Evolutionary conservation across 768 basidiomycete species (phyloP).

Genomic region (Asterophora lycoperdoides): DNA sequence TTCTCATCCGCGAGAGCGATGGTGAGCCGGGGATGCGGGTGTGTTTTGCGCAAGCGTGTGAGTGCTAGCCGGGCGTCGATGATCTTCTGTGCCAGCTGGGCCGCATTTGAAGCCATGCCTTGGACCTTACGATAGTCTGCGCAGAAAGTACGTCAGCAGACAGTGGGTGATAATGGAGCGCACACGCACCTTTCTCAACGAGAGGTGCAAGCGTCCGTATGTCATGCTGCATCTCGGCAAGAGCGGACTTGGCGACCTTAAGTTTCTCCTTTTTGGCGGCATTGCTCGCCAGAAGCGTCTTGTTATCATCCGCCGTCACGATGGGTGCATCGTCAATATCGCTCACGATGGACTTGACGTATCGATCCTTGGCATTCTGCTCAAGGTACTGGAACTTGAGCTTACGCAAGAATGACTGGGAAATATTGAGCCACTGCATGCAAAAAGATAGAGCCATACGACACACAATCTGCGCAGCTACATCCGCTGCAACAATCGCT

Average conservation of each 20-base stretch:
- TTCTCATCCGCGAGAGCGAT: slow-evolving; percentile 68
- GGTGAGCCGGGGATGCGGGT: slow-evolving; percentile 78
- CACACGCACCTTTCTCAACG: slow-evolving; percentile 58
- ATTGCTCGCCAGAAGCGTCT: slow-evolving; percentile 54
- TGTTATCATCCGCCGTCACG: slow-evolving; percentile 77
- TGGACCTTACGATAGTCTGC: slow-evolving; percentile 61
- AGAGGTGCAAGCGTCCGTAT: slow-evolving; percentile 59
- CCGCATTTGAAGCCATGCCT: slow-evolving; percentile 47
- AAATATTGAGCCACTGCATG: not conserved
- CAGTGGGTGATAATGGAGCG: not conserved
- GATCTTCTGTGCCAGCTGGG: slow-evolving; percentile 67
- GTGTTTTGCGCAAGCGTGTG: slow-evolving; percentile 73
- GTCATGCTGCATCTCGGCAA: slow-evolving; percentile 60
- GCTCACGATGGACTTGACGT: slow-evolving; percentile 81
- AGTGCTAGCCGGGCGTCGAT: slow-evolving; percentile 79
- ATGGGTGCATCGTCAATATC: slow-evolving; percentile 80
- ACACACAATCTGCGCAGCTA: slow-evolving; percentile 59
- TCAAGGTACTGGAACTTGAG: slow-evolving; percentile 89
- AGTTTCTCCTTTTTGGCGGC: slow-evolving; percentile 67
- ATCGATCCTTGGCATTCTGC: slow-evolving; percentile 87
- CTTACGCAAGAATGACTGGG: slow-evolving; percentile 66
- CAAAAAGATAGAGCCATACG: not conserved
- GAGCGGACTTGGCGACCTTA: slow-evolving; percentile 57
- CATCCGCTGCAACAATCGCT: slow-evolving; percentile 51
- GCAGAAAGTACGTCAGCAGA: not conserved